These are phyloP conservation scores for Kazachstania martiniae DNA, from an alignment of 805 yeast genomes.

Conservation along the genomic window DNA sequence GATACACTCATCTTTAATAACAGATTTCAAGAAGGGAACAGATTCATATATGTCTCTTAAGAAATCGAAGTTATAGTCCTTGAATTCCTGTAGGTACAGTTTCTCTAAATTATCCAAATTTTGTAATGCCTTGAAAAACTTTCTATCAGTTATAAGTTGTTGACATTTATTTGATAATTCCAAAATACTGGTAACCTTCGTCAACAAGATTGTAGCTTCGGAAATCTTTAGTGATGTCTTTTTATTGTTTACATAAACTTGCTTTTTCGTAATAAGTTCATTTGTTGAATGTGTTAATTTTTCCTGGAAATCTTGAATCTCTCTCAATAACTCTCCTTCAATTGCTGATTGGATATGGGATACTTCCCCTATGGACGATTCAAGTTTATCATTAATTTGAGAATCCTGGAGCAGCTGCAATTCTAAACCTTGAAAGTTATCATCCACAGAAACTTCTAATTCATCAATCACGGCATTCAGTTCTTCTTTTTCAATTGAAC, in stretches of 20 bases:
- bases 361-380: constrained; percentile 49
- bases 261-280: constrained; percentile 53
- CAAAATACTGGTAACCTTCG: constrained; percentile 65
- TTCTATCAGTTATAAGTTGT: constrained; percentile 61
- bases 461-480: constrained; percentile 19
- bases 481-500: constrained; percentile 17
- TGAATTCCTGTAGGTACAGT: constrained; percentile 58
- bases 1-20: constrained; percentile 66
- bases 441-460: constrained; percentile 24
- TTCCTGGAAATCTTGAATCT: constrained; percentile 44
- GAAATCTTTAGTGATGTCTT: constrained; percentile 56
- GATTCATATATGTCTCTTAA: constrained; percentile 63
- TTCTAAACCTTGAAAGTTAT: constrained; percentile 26
- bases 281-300: constrained; percentile 54
- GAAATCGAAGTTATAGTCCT: constrained; percentile 52
- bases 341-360: constrained; percentile 51
- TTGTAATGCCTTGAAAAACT: constrained; percentile 79
- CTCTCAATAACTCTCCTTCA: constrained; percentile 39
- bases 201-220: constrained; percentile 59
- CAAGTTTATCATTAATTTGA: constrained; percentile 25
- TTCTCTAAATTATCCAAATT: constrained; percentile 64
- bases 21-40: constrained; percentile 61
- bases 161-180: constrained; percentile 81
- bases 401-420: constrained; percentile 25
- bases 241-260: constrained; percentile 45